A percentile compares a stretch with the other conserved stretches of the same genome.
phyloP scores from a whole-genome alignment of 371 early-diverging fungal genomes.

The Dichotomocladium elegans region DNA sequence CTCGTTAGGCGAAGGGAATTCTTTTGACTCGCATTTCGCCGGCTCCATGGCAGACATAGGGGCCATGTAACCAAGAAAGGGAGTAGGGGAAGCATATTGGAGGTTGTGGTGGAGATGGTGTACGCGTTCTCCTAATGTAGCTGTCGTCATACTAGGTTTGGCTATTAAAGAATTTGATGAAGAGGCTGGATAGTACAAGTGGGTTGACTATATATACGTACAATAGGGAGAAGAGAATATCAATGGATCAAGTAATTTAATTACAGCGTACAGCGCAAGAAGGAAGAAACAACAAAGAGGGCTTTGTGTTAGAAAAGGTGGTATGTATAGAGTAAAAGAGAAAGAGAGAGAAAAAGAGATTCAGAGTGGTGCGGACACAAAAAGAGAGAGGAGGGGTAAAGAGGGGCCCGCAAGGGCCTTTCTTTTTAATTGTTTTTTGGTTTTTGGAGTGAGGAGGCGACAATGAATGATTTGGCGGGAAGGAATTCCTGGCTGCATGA shows the following conservation, averaged over 20 bases:
- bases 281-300: background rate
- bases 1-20: slow-evolving; percentile 30
- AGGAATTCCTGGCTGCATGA: background rate
- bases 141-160: background rate
- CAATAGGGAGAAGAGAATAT: background rate
- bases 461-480: background rate
- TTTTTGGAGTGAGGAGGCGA: background rate
- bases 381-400: background rate
- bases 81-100: background rate
- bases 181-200: background rate
- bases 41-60: background rate
- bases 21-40: slow-evolving; percentile 21
- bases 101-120: background rate
- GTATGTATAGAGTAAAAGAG: background rate
- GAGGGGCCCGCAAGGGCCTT: background rate
- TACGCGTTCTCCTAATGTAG: background rate
- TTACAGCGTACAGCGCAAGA: background rate
- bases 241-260: background rate
- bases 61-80: background rate
- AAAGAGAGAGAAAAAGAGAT: background rate
- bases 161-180: too few species aligned
- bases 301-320: background rate
- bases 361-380: background rate
- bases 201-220: background rate
- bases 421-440: too few species aligned